phyloP scores from a whole-genome alignment of 2,329 filamentous ascomycete genomes.

The Stagonosporopsis chrysanthemi region DNA sequence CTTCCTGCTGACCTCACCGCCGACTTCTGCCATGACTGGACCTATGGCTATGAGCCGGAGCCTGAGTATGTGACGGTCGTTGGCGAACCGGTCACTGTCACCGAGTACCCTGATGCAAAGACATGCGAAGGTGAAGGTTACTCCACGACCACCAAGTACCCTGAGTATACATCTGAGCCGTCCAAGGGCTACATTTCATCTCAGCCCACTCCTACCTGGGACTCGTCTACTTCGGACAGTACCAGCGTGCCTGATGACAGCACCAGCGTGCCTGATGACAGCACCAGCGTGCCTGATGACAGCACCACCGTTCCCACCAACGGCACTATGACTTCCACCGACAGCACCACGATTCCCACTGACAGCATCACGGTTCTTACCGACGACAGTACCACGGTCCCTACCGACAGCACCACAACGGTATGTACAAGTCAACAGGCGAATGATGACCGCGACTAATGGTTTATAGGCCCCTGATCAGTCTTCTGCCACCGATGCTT shows the following conservation, averaged over 20 bases:
- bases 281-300: no score
- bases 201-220: not conserved
- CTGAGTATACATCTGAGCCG: constrained; percentile 2
- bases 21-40: constrained; percentile 15
- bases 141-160: constrained; percentile 10
- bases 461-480: constrained; percentile 5
- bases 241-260: not conserved
- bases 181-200: not conserved
- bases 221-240: not conserved
- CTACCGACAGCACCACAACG: not conserved
- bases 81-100: constrained; percentile 8
- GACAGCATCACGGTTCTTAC: no score
- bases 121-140: constrained; percentile 14
- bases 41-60: constrained; percentile 6
- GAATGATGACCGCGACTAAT: not conserved
- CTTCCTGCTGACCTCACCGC: constrained; percentile 6
- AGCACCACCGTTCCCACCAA: no score
- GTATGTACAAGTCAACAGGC: not conserved
- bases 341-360: no score
- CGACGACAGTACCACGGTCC: not conserved
- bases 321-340: no score
- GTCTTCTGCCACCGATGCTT: not conserved
- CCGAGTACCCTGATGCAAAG: constrained; percentile 16
- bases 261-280: not conserved
- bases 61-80: constrained; percentile 9